Percentiles rank a stretch among this genome's conserved stretches.
Evolutionary conservation across 805 yeast species (phyloP).

Genomic region (Scheffersomyces lignosus): DNA sequence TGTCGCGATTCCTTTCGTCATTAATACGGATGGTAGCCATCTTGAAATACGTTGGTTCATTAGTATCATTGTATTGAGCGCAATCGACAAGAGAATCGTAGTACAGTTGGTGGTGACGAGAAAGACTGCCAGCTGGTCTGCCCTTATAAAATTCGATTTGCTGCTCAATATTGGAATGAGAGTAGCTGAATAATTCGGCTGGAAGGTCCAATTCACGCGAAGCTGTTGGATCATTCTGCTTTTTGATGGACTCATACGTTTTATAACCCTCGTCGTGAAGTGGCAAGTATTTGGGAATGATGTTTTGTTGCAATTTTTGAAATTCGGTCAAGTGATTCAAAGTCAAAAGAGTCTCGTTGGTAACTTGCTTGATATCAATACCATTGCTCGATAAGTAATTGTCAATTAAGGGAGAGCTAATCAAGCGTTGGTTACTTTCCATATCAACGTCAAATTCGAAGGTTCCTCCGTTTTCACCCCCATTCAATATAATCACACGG

Average conservation of each 20-base stretch:
- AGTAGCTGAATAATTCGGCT: slow-evolving; percentile 24
- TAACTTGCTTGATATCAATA: slow-evolving; percentile 10
- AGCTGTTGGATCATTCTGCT: slow-evolving; percentile 18
- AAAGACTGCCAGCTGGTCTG: slow-evolving; percentile 9
- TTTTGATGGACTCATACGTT: slow-evolving; percentile 21
- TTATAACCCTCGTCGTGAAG: slow-evolving; percentile 23
- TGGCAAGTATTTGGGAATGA: slow-evolving; percentile 20
- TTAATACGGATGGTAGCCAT: slow-evolving; percentile 26
- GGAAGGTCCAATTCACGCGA: slow-evolving; percentile 22
- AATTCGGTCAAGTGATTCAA: slow-evolving; percentile 30
- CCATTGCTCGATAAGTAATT: slow-evolving; percentile 24
- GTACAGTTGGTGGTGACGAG: slow-evolving; percentile 21
- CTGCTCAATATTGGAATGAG: slow-evolving; percentile 21
- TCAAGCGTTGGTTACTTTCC: slow-evolving; percentile 20
- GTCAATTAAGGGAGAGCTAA: slow-evolving; percentile 35
- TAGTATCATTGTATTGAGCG: slow-evolving; percentile 11
- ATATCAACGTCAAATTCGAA: slow-evolving; percentile 25
- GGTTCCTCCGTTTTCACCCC: slow-evolving; percentile 25
- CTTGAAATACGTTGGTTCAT: slow-evolving; percentile 39
- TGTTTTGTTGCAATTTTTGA: slow-evolving; percentile 16
- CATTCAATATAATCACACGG: slow-evolving; percentile 25
- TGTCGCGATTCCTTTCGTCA: slow-evolving; percentile 31
- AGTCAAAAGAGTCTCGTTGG: slow-evolving; percentile 15
- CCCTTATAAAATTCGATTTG: slow-evolving; percentile 24
- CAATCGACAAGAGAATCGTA: slow-evolving; percentile 19